A percentile compares a stretch with the other conserved stretches of the same genome.
Evolutionary conservation across 1,284 basidiomycete species (phyloP).

Genomic region (Polyporus tsugae): DNA sequence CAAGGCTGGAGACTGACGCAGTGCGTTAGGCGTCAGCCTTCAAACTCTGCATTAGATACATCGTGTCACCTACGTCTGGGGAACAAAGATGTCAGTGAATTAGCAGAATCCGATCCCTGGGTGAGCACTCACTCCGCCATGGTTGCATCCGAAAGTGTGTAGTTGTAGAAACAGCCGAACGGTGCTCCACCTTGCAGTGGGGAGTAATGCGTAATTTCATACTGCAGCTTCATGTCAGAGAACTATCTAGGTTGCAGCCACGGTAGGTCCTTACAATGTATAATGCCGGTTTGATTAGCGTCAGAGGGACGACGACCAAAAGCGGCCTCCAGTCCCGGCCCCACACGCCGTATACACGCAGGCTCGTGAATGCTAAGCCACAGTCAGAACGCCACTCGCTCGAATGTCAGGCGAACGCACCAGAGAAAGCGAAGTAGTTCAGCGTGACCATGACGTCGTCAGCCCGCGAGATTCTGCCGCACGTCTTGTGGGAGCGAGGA

Average conservation of each 20-base stretch:
- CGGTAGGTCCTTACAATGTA: constrained; percentile 6
- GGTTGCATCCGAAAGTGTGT: background rate
- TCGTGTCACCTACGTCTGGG: background rate
- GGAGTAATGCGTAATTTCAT: background rate
- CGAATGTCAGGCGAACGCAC: background rate
- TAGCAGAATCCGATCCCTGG: background rate
- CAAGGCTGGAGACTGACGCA: background rate
- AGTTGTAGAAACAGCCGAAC: background rate
- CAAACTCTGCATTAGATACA: background rate
- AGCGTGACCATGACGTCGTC: background rate
- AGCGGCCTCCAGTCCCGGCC: constrained; percentile 4
- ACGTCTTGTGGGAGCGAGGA: background rate
- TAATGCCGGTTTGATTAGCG: background rate
- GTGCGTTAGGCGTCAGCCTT: background rate
- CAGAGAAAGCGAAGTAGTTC: constrained; percentile 10
- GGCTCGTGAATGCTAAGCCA: constrained; percentile 4
- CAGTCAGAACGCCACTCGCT: background rate
- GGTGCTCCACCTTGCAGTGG: background rate
- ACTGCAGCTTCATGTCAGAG: background rate
- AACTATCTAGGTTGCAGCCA: background rate
- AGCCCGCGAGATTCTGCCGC: background rate
- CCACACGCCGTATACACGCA: constrained; percentile 2
- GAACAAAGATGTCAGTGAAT: background rate
- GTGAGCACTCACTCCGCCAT: background rate
- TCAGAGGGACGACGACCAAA: background rate